Evolutionary conservation across 768 basidiomycete species (phyloP), one percentile per base, ranked within the genome.

Genomic region (Suillus ampliporus): DNA sequence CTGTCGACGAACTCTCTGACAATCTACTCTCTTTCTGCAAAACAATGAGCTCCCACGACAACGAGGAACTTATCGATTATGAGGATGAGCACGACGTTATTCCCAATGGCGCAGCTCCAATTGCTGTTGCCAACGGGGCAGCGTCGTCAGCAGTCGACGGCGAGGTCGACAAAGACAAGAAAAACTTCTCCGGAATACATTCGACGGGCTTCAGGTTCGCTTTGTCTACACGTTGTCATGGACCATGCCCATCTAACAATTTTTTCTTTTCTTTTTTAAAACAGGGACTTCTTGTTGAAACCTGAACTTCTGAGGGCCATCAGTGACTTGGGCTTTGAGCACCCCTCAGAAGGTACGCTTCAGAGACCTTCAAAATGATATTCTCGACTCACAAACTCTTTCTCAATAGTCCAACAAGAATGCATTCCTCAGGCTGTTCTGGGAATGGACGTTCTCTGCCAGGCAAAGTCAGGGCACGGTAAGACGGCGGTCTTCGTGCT

Each of bases 401-500:
- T 57, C n/a, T 65, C 11, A 3, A 17, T 71, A 99, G 97, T 99
- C 66, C 97, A 99, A 82, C 97, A 99, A 83, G 97, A 99, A 83
- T 99, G 97, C 78, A 99, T 99, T 71, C 97, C 97, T 50, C 97
- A 99, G 81, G 97, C 97, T 62, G 97, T 99, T 69, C 85, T 99
- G 59, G 97, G 97, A 65, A 99, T 98, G 94, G 97, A 99, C 73
- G 97, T 99, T 48, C 87, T 99, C 52, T 99, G 97, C 79, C 97
- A 99, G 80, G 97, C 97, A 65, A 99, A 99, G 80, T 99, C 97
- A 51, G 97, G 97, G 72, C 91, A 95, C 74, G 94, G 95, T 72
- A 99, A 99, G 83, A 99, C 97, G 21, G 97, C 97, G 26, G 97
- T 99, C 65, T 99, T 99, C 77, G 97, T 99, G 69, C 86, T 98